Base-by-base conservation (phyloP, 108 stramenopile species). In the Tribonema minus region DNA sequence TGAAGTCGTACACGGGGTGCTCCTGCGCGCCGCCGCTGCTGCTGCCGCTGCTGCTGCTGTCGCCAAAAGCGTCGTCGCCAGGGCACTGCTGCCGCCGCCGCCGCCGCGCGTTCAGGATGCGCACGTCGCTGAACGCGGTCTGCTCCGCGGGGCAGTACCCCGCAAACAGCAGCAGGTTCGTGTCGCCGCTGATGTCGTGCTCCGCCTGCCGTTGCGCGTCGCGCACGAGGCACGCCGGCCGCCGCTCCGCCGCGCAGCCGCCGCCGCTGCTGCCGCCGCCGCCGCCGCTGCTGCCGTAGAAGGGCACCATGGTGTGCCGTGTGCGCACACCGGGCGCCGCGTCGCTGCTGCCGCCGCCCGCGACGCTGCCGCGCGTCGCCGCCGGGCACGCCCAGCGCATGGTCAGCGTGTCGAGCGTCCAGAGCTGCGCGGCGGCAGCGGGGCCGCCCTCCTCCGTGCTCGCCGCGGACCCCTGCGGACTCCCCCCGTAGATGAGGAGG, bases 91-190 rank as follows among this genome's bases (percentile, higher is more conserved):
- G 0, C 32, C 20, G 31, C 32, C 32, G 28, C 65, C 26, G 37
- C 64, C 37, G 37, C 37, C 37, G 3, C 6, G 65, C 73, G 26
- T 75, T 75, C 33, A 75, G 29, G 9, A 75, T 64, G 23, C 30
- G 40, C n/a, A 75, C 26, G 64, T 75, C 73, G 46, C 58, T 75
- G 64, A 65, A 75, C 12, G 64, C 73, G 26, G 41, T 34, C 72
- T 61, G 61, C 61, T 39, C 33, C 3, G 2, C 35, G 15, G 73
- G 64, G 31, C 32, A 38, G 25, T 37, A 75, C 3, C 73, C 73
- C 2, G 64, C 73, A 29, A 75, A 75, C 32, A 75, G 31, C 1
- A 75, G 38, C 7, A 75, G 12, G 40, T 75, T 54, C 3, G 73
- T 75, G 64, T 75, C 73, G 20, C 37, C 62, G 1, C 74, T 64